Base-by-base conservation (phyloP, 2,329 filamentous ascomycete genomes). In the Aspergillus fumigatiaffinis region DNA sequence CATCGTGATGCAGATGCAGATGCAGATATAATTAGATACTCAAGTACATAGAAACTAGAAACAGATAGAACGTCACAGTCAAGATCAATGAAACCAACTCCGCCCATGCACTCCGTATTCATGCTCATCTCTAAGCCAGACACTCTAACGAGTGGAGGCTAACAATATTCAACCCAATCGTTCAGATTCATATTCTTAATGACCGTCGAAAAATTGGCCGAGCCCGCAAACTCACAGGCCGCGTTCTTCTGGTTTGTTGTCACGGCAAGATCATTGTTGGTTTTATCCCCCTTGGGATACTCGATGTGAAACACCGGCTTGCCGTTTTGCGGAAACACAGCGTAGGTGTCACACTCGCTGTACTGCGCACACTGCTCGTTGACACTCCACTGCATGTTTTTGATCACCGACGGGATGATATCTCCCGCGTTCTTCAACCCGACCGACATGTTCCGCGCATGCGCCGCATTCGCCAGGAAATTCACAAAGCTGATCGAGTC, bases 251-350 rank as follows among this genome's bases (percentile, higher is more conserved):
- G 61, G 21, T 60, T 57, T 3, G 64, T 52, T 3, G 70, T 65
- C 21, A 82, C 73, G 3, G 63, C 57, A 0, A 68, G 58, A 42
- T 67, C 56, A 53, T 73, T 73, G 59, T 73, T 71, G 7, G 69
- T 70, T 8, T 72, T 67, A 6, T 79, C 80, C 8, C 77, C 79
- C 47, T 81, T 76, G 2, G 85, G 85, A 66, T 90, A 90, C 74
- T 90, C 88, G 60, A 90, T 88, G 68, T 89, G 84, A 69, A 90
- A 89, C 32, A 90, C 87, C 1, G 87, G 87, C 71, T 90, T 89
- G 32, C 79, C 77, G 5, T 80, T 81, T 9, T 79, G 65, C 55
- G 87, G 80, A 66, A 89, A 89, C 3, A 79, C 71, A 2, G 75
- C 71, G 68, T 85, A 89, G 1, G 73, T 79, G 38, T 75, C 73